These are phyloP conservation scores for Saturnispora hagleri DNA, from an alignment of 805 yeast species.

Conservation along the genomic window DNA sequence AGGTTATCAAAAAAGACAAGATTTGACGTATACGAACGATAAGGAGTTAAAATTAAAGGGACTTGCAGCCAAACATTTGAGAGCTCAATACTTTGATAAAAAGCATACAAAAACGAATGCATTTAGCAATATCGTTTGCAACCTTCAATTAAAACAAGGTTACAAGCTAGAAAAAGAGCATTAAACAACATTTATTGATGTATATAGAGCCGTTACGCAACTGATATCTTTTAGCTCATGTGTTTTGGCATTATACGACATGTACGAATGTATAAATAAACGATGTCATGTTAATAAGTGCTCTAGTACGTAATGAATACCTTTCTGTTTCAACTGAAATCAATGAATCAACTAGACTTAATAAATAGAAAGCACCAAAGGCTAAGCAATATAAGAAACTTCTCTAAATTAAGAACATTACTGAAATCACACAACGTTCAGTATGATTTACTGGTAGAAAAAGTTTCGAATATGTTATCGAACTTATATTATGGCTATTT, in stretches of 20 bases:
- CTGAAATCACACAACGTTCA: background rate
- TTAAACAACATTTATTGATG: background rate
- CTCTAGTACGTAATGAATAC: background rate
- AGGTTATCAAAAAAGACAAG: too few species aligned
- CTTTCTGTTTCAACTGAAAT: background rate
- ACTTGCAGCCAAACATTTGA: too few species aligned
- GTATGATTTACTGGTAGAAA: background rate
- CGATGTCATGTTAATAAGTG: background rate
- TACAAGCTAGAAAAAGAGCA: background rate
- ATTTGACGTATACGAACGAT: too few species aligned
- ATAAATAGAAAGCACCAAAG: background rate
- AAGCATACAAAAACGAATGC: too few species aligned
- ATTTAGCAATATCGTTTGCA: too few species aligned
- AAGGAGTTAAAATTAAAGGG: too few species aligned
- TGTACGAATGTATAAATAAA: background rate
- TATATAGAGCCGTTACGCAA: background rate
- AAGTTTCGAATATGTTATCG: background rate
- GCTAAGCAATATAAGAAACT: background rate
- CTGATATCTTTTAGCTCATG: background rate
- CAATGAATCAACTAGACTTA: background rate
- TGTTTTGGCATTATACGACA: background rate
- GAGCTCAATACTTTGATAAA: too few species aligned
- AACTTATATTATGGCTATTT: background rate
- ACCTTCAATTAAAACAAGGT: too few species aligned
- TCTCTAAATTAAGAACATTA: background rate